These are phyloP conservation scores for Solanum commersonii DNA, from an alignment of 257 asterid genomes.

Conservation along the genomic window DNA sequence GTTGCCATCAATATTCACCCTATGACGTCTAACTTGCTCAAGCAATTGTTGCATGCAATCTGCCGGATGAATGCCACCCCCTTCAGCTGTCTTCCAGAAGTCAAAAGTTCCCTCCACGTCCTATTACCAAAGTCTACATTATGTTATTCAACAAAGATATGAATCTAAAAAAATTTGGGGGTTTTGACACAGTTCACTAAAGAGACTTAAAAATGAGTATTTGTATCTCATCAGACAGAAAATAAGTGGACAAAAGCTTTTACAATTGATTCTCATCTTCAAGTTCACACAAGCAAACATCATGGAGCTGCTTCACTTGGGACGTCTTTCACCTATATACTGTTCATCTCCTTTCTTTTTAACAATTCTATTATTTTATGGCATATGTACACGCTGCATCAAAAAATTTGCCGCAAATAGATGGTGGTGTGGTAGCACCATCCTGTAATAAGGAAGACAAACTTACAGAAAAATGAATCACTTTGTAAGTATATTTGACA, in stretches of 20 bases:
- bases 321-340: background rate
- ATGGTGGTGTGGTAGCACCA: background rate
- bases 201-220: background rate
- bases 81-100: slow-evolving; percentile 58
- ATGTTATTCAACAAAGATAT: background rate
- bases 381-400: background rate
- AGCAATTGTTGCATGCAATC: slow-evolving; percentile 93
- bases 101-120: slow-evolving; percentile 61
- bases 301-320: background rate
- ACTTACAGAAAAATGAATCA: background rate
- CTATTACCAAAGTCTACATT: slow-evolving; percentile 21
- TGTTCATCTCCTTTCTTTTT: background rate
- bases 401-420: background rate
- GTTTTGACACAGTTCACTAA: background rate
- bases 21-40: slow-evolving; percentile 84
- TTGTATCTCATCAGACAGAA: background rate
- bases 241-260: background rate
- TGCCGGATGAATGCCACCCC: slow-evolving; percentile 53
- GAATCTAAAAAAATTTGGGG: background rate
- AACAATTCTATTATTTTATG: background rate
- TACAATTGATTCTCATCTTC: background rate
- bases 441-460: background rate
- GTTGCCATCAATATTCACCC: slow-evolving; percentile 79
- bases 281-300: background rate
- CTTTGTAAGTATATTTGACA: background rate